Evolutionary conservation across 202 grass and related monocot genomes (phyloP).

Genomic region (Panicum hallii): DNA sequence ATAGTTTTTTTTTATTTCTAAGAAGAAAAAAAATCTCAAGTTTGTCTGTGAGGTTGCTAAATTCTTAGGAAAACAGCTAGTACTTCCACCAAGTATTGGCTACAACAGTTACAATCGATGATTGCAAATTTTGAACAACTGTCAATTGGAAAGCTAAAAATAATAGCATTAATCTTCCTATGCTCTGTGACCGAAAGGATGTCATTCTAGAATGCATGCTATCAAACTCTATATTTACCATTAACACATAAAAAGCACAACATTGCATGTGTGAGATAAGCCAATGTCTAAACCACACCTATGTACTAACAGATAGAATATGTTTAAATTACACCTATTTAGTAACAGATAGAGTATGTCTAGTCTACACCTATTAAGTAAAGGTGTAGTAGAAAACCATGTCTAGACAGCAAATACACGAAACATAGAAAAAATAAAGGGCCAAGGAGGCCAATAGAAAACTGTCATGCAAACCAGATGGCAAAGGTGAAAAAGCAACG

Average conservation of each 20-base stretch:
- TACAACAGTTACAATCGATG: not conserved
- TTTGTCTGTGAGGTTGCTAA: slow-evolving; percentile 1
- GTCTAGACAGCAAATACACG: not conserved
- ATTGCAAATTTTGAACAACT: not conserved
- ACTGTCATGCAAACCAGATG: slow-evolving; percentile 21
- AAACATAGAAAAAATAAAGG: slow-evolving; percentile 1
- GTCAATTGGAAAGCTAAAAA: slow-evolving; percentile 1
- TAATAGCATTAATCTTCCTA: not conserved
- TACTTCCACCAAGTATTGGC: slow-evolving; percentile 3
- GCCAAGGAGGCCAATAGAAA: slow-evolving; percentile 13
- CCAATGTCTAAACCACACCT: not conserved
- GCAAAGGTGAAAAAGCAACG: not conserved
- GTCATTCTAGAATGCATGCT: not conserved
- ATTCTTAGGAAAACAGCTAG: not conserved
- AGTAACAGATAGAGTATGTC: slow-evolving; percentile 6
- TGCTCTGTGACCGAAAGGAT: not conserved
- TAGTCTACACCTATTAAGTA: not conserved
- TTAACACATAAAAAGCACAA: slow-evolving; percentile 24
- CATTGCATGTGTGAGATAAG: not conserved
- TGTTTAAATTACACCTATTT: not conserved
- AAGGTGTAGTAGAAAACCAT: not conserved
- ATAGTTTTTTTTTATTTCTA: not conserved
- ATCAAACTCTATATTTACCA: slow-evolving; percentile 3
- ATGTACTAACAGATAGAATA: not conserved
- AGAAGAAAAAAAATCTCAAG: not conserved